Evolutionary conservation across 768 basidiomycete genomes (phyloP), one percentile per base, ranked within the genome.

Genomic region (Suillus luteus): DNA sequence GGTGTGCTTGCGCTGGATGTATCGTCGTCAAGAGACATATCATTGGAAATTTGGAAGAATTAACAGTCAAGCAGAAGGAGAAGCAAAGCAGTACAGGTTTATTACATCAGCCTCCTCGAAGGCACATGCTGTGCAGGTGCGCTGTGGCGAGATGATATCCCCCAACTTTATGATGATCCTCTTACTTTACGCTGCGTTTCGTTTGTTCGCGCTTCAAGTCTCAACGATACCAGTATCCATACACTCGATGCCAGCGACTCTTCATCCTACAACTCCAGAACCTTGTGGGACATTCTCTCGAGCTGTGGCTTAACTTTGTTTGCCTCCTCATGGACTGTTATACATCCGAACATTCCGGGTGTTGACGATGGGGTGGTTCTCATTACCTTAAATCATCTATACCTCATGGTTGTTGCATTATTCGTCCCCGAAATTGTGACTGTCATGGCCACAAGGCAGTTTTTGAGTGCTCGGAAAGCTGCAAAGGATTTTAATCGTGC

Each of bases 151-250:
- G 31, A 35, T 35, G 33, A 35, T 35, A 35, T 35, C 33, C 33
- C 33, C 8, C 33, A 40, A 14, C 38, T 40, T 40, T 12, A 40
- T 14, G 2, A 40, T 5, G 31, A 22, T 2, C 46, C 46, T 48
- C 22, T 1, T 24, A 14, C 46, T 48, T 0, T 22, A 2, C 5
- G 46, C 46, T 75, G 75, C 60, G 70, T 77, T 65, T 70, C n/a
- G 1, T 22, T 46, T 46, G n/a, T 22, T 22, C 0, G 4, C n/a
- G 44, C 44, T 22, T 46, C 44, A 5, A 11, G 44, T 46, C 44
- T 22, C 44, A 22, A 22, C 1, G 44, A 46, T 22, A 46, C 44
- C 10, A 1, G 5, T 22, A 11, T 22, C 10, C 10, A 22, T 11
- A 22, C n/a, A 46, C 5, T 22, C 11, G 44, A 46, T 46, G 4